These are phyloP conservation scores for Alternaria angustiovoidea DNA, from an alignment of 2,329 filamentous ascomycete genomes.

Conservation along the genomic window DNA sequence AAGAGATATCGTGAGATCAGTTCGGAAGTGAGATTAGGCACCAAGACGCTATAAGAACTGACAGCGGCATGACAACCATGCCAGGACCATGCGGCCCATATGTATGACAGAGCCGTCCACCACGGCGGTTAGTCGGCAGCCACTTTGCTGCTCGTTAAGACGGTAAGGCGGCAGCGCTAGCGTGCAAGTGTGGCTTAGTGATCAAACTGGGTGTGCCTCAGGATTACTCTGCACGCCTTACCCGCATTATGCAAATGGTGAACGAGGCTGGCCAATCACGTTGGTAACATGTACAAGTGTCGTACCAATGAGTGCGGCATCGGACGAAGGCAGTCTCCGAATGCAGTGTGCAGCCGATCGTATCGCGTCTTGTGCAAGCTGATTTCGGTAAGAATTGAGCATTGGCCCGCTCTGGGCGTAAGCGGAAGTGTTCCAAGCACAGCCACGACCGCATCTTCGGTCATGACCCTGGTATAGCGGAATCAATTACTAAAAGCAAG, in stretches of 20 bases:
- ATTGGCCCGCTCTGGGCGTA: neutral
- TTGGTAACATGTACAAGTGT: neutral
- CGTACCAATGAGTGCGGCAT: neutral
- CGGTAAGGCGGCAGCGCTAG: slow-evolving; percentile 18
- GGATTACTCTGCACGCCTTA: slow-evolving; percentile 1
- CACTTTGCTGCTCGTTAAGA: slow-evolving; percentile 6
- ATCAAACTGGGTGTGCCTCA: slow-evolving; percentile 1
- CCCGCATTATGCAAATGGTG: neutral
- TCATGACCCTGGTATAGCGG: neutral
- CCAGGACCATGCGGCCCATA: slow-evolving; percentile 7
- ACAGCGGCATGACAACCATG: slow-evolving; percentile 1
- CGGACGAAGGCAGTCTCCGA: neutral
- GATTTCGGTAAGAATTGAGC: neutral
- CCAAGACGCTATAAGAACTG: neutral
- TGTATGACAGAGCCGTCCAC: neutral
- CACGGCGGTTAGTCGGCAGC: slow-evolving; percentile 10
- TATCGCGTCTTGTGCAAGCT: neutral
- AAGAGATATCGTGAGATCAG: neutral
- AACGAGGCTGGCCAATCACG: neutral
- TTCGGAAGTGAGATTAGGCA: neutral
- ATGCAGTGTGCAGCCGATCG: neutral
- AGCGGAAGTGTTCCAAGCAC: neutral
- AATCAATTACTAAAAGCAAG: neutral
- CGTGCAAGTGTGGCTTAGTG: slow-evolving; percentile 6
- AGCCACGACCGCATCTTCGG: neutral